phyloP scores from a whole-genome alignment of 116 monocot genomes.

The Dioscorea cayenensis region DNA sequence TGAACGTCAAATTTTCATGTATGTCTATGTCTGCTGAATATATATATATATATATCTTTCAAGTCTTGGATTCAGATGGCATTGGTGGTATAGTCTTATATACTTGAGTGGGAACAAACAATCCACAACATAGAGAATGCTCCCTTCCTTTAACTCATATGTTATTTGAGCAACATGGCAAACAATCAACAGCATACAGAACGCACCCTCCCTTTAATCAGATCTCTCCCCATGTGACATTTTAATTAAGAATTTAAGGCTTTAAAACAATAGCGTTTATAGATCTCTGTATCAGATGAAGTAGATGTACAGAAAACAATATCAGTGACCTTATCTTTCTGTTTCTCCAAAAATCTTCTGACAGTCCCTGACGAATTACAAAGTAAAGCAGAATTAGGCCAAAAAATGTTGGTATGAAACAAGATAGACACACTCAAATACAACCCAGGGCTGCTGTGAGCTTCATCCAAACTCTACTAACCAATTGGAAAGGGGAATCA shows the following conservation, averaged over 20 bases:
- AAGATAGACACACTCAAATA: conserved; percentile 17
- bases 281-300: conserved; percentile 95
- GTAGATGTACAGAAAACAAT: conserved; percentile 93
- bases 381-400: not conserved
- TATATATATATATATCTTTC: too few relatives aligned
- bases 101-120: too few relatives aligned
- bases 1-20: too few relatives aligned
- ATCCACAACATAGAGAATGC: not conserved
- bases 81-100: too few relatives aligned
- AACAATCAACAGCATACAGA: not conserved
- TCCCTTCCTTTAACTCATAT: not conserved
- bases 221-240: not conserved
- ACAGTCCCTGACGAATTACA: conserved; percentile 68
- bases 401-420: not conserved
- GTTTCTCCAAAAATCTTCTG: conserved; percentile 94
- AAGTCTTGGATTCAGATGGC: too few relatives aligned
- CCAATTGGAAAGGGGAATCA: conserved; percentile 5
- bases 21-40: too few relatives aligned
- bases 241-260: not conserved
- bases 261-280: conserved; percentile 64
- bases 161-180: not conserved
- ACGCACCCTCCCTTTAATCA: not conserved
- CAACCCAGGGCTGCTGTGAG: conserved; percentile 91
- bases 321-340: conserved; percentile 93
- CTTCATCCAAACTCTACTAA: conserved; percentile 88